Conservation (phyloP, 306 rosid species). For the Styphnolobium japonicum region DNA sequence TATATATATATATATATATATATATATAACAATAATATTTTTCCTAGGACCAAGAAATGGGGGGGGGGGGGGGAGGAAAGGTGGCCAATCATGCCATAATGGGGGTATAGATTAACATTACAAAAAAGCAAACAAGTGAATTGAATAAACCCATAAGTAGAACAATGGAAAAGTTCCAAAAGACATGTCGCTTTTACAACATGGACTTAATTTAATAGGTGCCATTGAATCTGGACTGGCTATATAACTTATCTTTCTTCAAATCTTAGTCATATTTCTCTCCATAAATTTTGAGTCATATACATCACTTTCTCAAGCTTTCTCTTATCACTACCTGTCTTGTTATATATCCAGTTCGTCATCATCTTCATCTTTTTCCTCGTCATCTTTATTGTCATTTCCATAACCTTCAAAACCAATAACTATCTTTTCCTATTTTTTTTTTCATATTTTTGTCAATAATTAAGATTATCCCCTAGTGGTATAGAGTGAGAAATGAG, state of each 20-base stretch:
- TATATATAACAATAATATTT: too few species aligned
- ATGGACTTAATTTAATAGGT: slow-evolving; percentile 46
- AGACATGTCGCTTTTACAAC: slow-evolving; percentile 45
- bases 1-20: too few species aligned
- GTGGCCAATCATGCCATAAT: slow-evolving; percentile 27
- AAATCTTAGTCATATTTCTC: slow-evolving; percentile 22
- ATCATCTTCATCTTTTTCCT: slow-evolving; percentile 28
- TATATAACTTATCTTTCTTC: slow-evolving; percentile 14
- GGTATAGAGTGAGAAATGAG: neutral
- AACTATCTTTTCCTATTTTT: neutral
- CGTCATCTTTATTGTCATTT: slow-evolving; percentile 17
- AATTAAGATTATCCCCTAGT: neutral
- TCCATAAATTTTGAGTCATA: slow-evolving; percentile 14
- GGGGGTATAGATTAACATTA: slow-evolving; percentile 25
- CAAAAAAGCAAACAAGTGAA: slow-evolving; percentile 21
- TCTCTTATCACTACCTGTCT: slow-evolving; percentile 28
- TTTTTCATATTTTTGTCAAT: neutral
- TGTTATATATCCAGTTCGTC: slow-evolving; percentile 22
- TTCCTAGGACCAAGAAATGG: too few species aligned
- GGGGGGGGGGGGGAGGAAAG: too few species aligned
- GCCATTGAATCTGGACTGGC: slow-evolving; percentile 62
- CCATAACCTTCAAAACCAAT: neutral
- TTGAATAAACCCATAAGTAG: slow-evolving; percentile 21
- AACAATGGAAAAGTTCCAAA: slow-evolving; percentile 8
- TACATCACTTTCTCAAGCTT: slow-evolving; percentile 38